phyloP scores from a whole-genome alignment of 2,329 filamentous ascomycete genomes.

The Alternaria arborescens region DNA sequence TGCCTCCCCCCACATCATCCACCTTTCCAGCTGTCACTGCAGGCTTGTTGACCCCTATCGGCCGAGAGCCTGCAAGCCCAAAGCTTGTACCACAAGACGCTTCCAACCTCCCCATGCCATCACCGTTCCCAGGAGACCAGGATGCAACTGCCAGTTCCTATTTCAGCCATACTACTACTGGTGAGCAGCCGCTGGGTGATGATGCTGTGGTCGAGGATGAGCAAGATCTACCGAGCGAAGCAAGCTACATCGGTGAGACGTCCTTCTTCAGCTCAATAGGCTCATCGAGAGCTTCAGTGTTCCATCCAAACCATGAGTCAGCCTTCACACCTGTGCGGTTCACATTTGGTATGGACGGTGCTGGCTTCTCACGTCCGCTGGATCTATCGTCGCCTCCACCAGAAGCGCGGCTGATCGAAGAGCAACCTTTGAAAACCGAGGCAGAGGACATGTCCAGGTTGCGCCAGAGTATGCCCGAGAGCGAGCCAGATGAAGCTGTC shows the following conservation, averaged over 20 bases:
- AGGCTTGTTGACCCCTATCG: slow-evolving; percentile 42
- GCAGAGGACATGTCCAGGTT: background rate
- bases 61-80: slow-evolving; percentile 46
- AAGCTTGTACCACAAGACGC: slow-evolving; percentile 46
- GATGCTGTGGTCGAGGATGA: slow-evolving; percentile 12
- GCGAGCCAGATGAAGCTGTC: background rate
- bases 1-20: slow-evolving; percentile 46
- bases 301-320: slow-evolving; percentile 44
- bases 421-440: background rate
- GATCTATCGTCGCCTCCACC: slow-evolving; percentile 31
- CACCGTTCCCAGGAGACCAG: slow-evolving; percentile 48
- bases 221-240: slow-evolving; percentile 25
- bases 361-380: slow-evolving; percentile 32
- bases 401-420: slow-evolving; percentile 10
- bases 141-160: slow-evolving; percentile 36
- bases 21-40: slow-evolving; percentile 23
- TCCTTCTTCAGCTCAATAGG: slow-evolving; percentile 48
- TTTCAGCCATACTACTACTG: slow-evolving; percentile 32
- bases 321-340: slow-evolving; percentile 49
- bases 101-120: slow-evolving; percentile 49
- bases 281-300: slow-evolving; percentile 31
- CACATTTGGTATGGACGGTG: slow-evolving; percentile 47
- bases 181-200: slow-evolving; percentile 4
- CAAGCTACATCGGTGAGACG: slow-evolving; percentile 39
- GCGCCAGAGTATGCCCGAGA: background rate